Base-by-base conservation (phyloP, 192 early-diverging fungal species). In the Globomyces pollinis-pini region DNA sequence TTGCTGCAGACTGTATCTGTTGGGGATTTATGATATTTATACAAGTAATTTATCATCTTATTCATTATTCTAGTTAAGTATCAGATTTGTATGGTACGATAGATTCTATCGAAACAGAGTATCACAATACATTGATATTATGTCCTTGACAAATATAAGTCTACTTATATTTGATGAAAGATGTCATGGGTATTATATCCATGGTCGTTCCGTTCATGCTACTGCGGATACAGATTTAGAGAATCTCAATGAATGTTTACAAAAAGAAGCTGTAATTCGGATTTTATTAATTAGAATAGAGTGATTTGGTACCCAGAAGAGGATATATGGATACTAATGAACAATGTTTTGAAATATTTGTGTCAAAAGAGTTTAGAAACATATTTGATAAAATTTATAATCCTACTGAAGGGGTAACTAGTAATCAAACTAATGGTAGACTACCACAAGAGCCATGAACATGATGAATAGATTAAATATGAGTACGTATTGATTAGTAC, bases 171-270 rank as follows among this genome's bases (percentile, higher is more conserved):
- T 82, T 31, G 77, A 82, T 61, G 80, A 82, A 60, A 57, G 57
- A 45, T 68, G 78, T 32, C 80, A 82, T 53, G 80, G 80, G 9
- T 81, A 78, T 49, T 81, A 81, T 52, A 61, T 81, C 30, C 79
- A 81, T 50, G 79, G 79, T 2, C 60, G 66, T 29, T 68, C 70
- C 18, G 71, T 78, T 0, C 79, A 81, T 57, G 61, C 59, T 2
- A 38, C 39, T 8, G 67, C 75, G 9, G 79, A 81, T 55, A 78
- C 75, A 12, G 53, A 66, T 50, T 31, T 81, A 30, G 50, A 21
- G 26, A 75, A 75, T 50, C 49, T 81, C 11, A 77, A 78, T 42
- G 59, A 43, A 8, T 58, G 51, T 38, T 44, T 81, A 56, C 49
- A 59, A 50, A 65, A 68, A 43, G 79, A 81, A 56, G 63, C 74